phyloP scores from a whole-genome alignment of 2,329 filamentous ascomycete species.

The Colletotrichum lupini region DNA sequence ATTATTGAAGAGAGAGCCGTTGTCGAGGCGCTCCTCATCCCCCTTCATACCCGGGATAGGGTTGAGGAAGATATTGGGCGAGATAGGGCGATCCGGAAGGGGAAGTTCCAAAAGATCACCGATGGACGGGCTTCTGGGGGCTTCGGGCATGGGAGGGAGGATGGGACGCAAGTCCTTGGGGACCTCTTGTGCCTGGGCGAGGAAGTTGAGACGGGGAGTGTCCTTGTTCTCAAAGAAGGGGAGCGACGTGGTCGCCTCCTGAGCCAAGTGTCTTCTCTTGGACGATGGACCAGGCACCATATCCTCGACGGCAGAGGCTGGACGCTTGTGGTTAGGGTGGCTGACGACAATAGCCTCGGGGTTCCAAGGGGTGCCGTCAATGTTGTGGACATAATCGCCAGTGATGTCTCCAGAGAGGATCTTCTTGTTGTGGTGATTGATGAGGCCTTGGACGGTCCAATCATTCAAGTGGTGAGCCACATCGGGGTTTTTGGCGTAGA shows the following conservation, averaged over 20 bases:
- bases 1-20: background rate
- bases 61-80: background rate
- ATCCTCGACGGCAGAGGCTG: background rate
- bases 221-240: background rate
- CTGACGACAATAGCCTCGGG: background rate
- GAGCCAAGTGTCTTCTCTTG: background rate
- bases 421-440: background rate
- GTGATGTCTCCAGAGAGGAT: background rate
- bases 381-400: background rate
- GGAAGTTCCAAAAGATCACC: background rate
- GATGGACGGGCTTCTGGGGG: background rate
- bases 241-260: no score
- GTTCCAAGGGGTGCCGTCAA: background rate
- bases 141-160: background rate
- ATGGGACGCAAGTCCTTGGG: background rate
- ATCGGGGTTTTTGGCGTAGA: background rate
- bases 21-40: background rate
- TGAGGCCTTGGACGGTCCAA: slow-evolving; percentile 20
- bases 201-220: slow-evolving; percentile 20
- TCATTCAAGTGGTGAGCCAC: slow-evolving; percentile 7
- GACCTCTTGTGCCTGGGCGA: background rate
- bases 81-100: background rate
- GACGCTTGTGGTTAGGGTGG: background rate
- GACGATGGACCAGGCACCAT: no score
- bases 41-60: background rate